Evolutionary conservation across 2,329 filamentous ascomycete genomes (phyloP), one percentile per base, ranked within the genome.

Genomic region (Scopulariopsis brevicaulis): DNA sequence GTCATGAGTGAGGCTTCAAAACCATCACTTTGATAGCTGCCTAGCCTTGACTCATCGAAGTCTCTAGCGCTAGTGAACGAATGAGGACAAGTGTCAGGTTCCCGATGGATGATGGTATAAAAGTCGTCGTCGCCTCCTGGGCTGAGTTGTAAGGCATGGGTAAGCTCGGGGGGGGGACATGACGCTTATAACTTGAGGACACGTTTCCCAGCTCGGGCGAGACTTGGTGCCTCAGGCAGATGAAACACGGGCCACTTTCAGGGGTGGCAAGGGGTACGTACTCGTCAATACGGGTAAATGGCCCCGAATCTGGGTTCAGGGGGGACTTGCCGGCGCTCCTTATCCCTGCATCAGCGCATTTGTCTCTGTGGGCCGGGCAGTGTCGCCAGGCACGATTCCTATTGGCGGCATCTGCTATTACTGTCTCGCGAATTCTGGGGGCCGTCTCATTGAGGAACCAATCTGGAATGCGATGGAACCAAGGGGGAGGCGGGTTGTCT

Each of bases 151-250:
- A 28, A 51, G 28, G 25, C 34, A 32, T 54, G 25, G 14, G 32
- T 46, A 28, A 20, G 55, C 54, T 55, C 2, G 37, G 57, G 57
- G 50, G 62, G 51, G 48, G 61, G 57, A 65, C 62, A 63, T 62
- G 65, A 56, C 59, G 62, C 63, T 65, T 71, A 72, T 72, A 72
- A 71, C 64, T 62, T 65, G 59, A 68, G 66, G 66, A 66, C 66
- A 68, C 64, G 62, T 60, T 56, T 32, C 40, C 10, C 4, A 22
- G 28, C 10, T 20, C 8, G 8, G 50, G 10, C 50, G 8, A 18
- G 1, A 14, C 12, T 55, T 55, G 14, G 5, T 18, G 53, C 53
- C 53, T 55, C 15, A 55, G 53, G 53, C 35, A 37, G 4, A 4
- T 4, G 10, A 48, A 18, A 11, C n/a, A 10, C 15, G 4, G 18